phyloP scores from a whole-genome alignment of 2,329 filamentous ascomycete species.

The Zymoseptoria passerinii region DNA sequence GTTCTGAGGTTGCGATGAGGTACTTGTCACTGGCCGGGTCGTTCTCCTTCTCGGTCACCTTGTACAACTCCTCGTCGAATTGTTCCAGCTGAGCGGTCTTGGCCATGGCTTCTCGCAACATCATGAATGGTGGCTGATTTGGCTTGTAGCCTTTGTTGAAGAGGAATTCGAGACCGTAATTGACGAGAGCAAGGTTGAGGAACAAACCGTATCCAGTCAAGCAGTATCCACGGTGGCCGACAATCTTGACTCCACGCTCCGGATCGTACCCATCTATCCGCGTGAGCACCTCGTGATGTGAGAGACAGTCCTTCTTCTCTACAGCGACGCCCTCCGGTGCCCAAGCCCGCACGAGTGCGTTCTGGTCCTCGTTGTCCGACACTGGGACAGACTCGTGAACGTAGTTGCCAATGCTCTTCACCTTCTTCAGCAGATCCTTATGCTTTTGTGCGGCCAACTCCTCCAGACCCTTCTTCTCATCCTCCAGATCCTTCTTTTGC shows the following conservation, averaged over 20 bases:
- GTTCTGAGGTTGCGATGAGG: constrained; percentile 77
- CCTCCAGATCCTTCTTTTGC: constrained; percentile 68
- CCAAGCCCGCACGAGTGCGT: constrained; percentile 69
- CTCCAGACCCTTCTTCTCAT: constrained; percentile 72
- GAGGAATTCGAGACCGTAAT: constrained; percentile 89
- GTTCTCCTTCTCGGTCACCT: constrained; percentile 77
- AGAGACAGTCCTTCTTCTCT: constrained; percentile 70
- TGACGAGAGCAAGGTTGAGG: constrained; percentile 85
- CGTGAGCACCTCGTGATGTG: constrained; percentile 88
- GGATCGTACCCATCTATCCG: constrained; percentile 87
- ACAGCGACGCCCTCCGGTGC: constrained; percentile 64
- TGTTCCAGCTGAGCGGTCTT: constrained; percentile 96
- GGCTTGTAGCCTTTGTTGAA: constrained; percentile 55
- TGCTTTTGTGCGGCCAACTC: constrained; percentile 71
- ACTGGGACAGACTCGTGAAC: constrained; percentile 83
- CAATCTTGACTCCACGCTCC: constrained; percentile 85
- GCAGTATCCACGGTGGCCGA: constrained; percentile 91
- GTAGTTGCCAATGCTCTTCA: constrained; percentile 79
- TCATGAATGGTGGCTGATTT: constrained; percentile 78
- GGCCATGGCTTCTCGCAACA: constrained; percentile 91
- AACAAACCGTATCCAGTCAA: constrained; percentile 83
- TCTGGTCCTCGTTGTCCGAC: constrained; percentile 77
- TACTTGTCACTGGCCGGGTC: constrained; percentile 76
- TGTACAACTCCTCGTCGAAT: constrained; percentile 97
- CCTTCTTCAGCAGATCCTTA: constrained; percentile 62